phyloP scores from a whole-genome alignment of 2,329 filamentous ascomycete genomes.

The Claviceps sp. region DNA sequence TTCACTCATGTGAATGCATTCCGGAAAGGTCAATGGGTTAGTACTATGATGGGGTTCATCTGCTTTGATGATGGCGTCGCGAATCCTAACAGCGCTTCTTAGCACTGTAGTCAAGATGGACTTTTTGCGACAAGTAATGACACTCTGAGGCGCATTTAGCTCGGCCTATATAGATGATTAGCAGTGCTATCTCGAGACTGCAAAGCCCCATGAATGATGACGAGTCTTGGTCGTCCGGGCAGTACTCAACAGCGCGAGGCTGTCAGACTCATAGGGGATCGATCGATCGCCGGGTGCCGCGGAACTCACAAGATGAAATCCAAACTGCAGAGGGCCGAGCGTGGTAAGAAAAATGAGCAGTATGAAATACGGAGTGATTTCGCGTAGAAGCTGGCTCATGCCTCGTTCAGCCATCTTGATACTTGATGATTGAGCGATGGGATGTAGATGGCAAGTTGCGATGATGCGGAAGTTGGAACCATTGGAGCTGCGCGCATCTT shows the following conservation, averaged over 20 bases:
- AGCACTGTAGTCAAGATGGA: conserved; percentile 20
- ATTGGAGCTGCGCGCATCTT: no score
- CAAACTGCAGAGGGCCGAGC: conserved; percentile 83
- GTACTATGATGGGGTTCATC: conserved; percentile 8
- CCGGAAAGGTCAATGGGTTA: conserved; percentile 31
- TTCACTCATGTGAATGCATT: conserved; percentile 81
- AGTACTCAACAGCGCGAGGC: neutral
- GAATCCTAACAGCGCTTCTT: conserved; percentile 15
- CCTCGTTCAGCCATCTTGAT: conserved; percentile 18
- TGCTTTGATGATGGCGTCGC: conserved; percentile 11
- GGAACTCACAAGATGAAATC: conserved; percentile 67
- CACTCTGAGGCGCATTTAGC: conserved; percentile 87
- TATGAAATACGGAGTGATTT: conserved; percentile 63
- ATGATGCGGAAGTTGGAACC: neutral
- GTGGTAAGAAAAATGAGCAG: conserved; percentile 65
- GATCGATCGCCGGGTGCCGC: neutral
- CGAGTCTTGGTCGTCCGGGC: neutral
- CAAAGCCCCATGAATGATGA: neutral
- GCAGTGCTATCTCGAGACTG: neutral
- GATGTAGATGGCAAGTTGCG: neutral
- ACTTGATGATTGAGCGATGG: neutral
- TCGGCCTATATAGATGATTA: conserved; percentile 45
- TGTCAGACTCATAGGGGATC: neutral
- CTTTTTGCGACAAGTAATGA: conserved; percentile 68
- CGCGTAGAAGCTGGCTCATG: conserved; percentile 17